A percentile compares a stretch with the other conserved stretches of the same genome.
Conservation (phyloP, 139 green algal genomes). For the Auxenochlorella pyrenoidosa region DNA sequence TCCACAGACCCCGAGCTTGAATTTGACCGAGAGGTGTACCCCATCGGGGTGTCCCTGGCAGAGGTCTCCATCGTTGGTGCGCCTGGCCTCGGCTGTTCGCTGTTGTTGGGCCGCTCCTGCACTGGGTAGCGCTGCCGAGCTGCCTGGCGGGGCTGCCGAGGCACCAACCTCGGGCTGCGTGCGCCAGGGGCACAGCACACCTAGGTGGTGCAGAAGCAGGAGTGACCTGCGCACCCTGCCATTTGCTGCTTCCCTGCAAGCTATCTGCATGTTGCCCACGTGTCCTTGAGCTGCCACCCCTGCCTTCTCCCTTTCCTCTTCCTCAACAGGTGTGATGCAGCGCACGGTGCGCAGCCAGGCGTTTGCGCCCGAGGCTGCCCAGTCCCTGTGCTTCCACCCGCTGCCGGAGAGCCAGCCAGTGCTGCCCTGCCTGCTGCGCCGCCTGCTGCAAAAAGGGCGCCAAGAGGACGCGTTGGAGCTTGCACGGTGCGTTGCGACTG, state of each 20-base stretch:
- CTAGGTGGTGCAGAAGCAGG: too few species aligned
- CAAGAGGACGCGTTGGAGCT: slow-evolving; percentile 62
- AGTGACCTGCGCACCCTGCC: too few species aligned
- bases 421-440: slow-evolving; percentile 91
- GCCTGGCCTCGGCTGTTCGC: too few species aligned
- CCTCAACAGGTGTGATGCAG: slow-evolving; percentile 67
- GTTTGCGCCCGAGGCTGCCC: slow-evolving; percentile 16
- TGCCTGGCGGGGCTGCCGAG: too few species aligned
- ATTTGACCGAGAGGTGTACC: slow-evolving; percentile 96
- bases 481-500: slow-evolving; percentile 62
- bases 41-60: slow-evolving; percentile 87
- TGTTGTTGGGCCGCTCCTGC: too few species aligned
- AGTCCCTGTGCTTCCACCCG: slow-evolving; percentile 75
- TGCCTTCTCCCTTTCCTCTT: background rate
- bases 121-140: too few species aligned
- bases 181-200: too few species aligned
- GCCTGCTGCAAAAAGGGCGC: slow-evolving; percentile 82
- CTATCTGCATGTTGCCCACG: too few species aligned
- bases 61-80: slow-evolving; percentile 89
- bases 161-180: too few species aligned
- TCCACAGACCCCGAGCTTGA: slow-evolving; percentile 92
- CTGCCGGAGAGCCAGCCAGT: slow-evolving; percentile 91
- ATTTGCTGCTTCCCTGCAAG: too few species aligned
- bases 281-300: too few species aligned
- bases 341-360: slow-evolving; percentile 52